Percentiles rank a stretch among this genome's conserved stretches.
Conservation (phyloP, 176 grass and related monocot species). For the Cenchrus fungigraminus region DNA sequence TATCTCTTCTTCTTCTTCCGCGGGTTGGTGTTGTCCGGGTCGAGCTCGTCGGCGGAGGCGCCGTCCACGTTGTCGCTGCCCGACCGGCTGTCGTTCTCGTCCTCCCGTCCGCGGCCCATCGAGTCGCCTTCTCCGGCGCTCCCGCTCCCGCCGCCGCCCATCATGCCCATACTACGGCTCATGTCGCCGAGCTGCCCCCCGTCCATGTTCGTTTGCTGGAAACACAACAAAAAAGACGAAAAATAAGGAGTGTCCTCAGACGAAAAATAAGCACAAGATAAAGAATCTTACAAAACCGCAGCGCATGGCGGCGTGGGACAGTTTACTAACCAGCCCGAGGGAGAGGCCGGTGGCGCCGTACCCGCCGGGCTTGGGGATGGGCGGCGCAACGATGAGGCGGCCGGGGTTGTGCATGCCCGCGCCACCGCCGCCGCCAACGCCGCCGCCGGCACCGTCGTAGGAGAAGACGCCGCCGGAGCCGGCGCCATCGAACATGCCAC, state of each 20-base stretch:
- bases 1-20: constrained; percentile 94
- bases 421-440: constrained; percentile 5
- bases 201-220: constrained; percentile 70
- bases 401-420: constrained; percentile 42
- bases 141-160: constrained; percentile 47
- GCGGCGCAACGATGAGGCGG: constrained; percentile 40
- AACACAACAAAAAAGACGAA: not conserved
- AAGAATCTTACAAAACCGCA: not conserved
- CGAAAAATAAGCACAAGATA: not conserved
- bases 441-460: constrained; percentile 38
- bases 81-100: constrained; percentile 93
- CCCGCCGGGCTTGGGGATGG: constrained; percentile 39
- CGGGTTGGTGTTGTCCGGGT: constrained; percentile 70
- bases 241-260: not conserved
- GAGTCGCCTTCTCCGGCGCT: constrained; percentile 67
- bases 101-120: constrained; percentile 65
- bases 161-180: constrained; percentile 31
- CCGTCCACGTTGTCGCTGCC: constrained; percentile 93
- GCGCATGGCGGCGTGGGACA: not conserved
- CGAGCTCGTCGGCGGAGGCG: constrained; percentile 80
- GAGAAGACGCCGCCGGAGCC: constrained; percentile 71
- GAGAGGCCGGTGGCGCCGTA: constrained; percentile 71
- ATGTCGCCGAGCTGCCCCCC: constrained; percentile 50
- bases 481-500: constrained; percentile 80
- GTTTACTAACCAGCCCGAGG: constrained; percentile 69